Conservation (phyloP, 2,329 filamentous ascomycete genomes). For the Ramularia collo-cygni region DNA sequence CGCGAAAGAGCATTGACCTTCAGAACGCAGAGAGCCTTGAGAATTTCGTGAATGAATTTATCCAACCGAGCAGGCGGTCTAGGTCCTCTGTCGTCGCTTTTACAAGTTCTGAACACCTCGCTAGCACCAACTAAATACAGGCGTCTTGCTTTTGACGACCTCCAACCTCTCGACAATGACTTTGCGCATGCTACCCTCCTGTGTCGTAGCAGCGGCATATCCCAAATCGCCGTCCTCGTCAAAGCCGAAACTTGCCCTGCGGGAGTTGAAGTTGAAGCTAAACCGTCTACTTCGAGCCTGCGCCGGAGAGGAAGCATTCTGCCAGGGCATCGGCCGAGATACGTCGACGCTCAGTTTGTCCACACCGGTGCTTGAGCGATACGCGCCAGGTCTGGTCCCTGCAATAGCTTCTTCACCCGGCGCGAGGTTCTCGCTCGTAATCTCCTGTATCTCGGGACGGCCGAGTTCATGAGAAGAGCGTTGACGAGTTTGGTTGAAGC, state of each 20-base stretch:
- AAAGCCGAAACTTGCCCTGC: constrained; percentile 11
- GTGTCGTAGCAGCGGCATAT: constrained; percentile 86
- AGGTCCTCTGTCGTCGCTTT: too few relatives aligned
- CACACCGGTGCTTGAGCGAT: constrained; percentile 26
- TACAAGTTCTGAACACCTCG: too few relatives aligned
- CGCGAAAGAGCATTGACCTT: too few relatives aligned
- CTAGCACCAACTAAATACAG: constrained; percentile 95
- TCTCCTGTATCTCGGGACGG: constrained; percentile 17
- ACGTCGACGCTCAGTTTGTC: constrained; percentile 19
- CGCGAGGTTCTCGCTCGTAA: constrained; percentile 17
- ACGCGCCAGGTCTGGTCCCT: constrained; percentile 16
- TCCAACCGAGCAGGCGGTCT: too few relatives aligned
- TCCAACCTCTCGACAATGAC: constrained; percentile 96
- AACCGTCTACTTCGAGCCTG: constrained; percentile 35
- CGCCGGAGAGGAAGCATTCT: constrained; percentile 24
- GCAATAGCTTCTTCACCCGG: constrained; percentile 17
- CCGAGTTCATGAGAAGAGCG: constrained; percentile 37
- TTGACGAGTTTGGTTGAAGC: constrained; percentile 43
- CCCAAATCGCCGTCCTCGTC: constrained; percentile 88
- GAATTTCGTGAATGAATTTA: too few relatives aligned
- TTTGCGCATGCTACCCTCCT: constrained; percentile 84
- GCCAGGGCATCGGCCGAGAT: constrained; percentile 14
- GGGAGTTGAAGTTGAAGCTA: constrained; percentile 29
- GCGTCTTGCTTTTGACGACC: constrained; percentile 89
- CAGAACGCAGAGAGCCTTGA: too few relatives aligned